Conservation (phyloP, 768 basidiomycete genomes). For the Leccinum incarnatum region DNA sequence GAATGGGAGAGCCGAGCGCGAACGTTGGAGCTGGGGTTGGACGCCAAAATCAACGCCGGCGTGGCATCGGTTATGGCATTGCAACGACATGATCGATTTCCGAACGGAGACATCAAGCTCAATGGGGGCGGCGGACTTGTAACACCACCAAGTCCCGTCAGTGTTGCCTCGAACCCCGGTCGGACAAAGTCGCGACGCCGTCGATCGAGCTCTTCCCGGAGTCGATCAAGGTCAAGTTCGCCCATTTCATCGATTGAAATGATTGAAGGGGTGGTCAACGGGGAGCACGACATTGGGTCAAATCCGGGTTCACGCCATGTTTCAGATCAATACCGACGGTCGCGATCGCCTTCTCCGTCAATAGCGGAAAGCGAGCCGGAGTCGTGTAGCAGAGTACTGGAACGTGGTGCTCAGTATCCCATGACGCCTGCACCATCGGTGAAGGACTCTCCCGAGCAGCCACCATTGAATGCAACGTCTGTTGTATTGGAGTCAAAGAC, state of each 20-base stretch:
- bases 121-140: slow-evolving; percentile 51
- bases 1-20: slow-evolving; percentile 74
- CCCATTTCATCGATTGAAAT: slow-evolving; percentile 34
- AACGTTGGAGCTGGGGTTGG: slow-evolving; percentile 53
- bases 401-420: slow-evolving; percentile 24
- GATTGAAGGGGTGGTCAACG: slow-evolving; percentile 29
- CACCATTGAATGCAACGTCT: slow-evolving; percentile 5
- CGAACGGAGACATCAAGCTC: slow-evolving; percentile 32
- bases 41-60: slow-evolving; percentile 37
- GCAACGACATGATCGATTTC: slow-evolving; percentile 39
- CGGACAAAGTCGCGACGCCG: slow-evolving; percentile 41
- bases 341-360: slow-evolving; percentile 31
- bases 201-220: slow-evolving; percentile 41
- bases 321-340: slow-evolving; percentile 24
- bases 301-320: slow-evolving; percentile 23
- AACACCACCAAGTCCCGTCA: slow-evolving; percentile 75
- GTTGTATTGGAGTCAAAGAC: slow-evolving; percentile 16
- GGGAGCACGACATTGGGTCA: slow-evolving; percentile 16
- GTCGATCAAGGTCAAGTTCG: slow-evolving; percentile 36
- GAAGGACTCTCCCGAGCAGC: slow-evolving; percentile 29
- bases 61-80: slow-evolving; percentile 31
- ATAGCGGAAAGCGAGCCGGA: slow-evolving; percentile 31
- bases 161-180: slow-evolving; percentile 61
- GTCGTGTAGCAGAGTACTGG: slow-evolving; percentile 17
- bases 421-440: slow-evolving; percentile 32